A percentile compares a stretch with the other conserved stretches of the same genome.
These are phyloP conservation scores for Glycine soja DNA, from an alignment of 306 rosid species.

Conservation along the genomic window DNA sequence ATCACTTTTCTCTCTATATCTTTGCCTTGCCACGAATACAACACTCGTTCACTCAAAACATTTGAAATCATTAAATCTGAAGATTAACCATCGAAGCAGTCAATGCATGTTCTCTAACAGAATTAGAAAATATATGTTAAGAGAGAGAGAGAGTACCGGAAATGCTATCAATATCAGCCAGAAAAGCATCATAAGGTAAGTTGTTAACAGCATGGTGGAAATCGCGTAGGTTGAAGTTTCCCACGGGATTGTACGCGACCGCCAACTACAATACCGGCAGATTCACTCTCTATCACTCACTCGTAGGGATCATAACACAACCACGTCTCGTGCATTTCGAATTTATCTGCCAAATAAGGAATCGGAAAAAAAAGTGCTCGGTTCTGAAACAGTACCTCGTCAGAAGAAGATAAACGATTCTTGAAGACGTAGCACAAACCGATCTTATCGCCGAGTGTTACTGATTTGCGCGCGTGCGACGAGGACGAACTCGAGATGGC, in stretches of 20 bases:
- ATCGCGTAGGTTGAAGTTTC: constrained; percentile 67
- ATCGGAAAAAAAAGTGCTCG: not conserved
- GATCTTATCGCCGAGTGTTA: constrained; percentile 57
- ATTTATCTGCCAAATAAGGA: constrained; percentile 14
- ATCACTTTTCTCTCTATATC: constrained; percentile 75
- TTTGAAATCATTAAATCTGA: constrained; percentile 70
- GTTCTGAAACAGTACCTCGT: constrained; percentile 55
- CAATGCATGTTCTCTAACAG: constrained; percentile 36
- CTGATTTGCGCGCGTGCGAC: constrained; percentile 44
- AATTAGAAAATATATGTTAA: not conserved
- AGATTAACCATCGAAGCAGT: constrained; percentile 31
- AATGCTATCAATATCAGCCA: constrained; percentile 51
- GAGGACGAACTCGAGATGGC: constrained; percentile 59
- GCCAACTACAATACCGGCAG: constrained; percentile 58
- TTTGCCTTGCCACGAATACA: constrained; percentile 80
- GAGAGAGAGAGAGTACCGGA: constrained; percentile 45
- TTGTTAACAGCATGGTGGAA: constrained; percentile 71
- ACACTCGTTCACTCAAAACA: constrained; percentile 64
- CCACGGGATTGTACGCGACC: constrained; percentile 64
- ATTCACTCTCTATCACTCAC: constrained; percentile 41
- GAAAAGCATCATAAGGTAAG: constrained; percentile 66
- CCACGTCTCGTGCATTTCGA: constrained; percentile 41
- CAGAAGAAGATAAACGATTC: constrained; percentile 55
- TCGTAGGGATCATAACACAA: constrained; percentile 20
- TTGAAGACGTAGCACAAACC: constrained; percentile 69